phyloP scores from a whole-genome alignment of 2,329 filamentous ascomycete genomes.

The Penicillium rolfsii region DNA sequence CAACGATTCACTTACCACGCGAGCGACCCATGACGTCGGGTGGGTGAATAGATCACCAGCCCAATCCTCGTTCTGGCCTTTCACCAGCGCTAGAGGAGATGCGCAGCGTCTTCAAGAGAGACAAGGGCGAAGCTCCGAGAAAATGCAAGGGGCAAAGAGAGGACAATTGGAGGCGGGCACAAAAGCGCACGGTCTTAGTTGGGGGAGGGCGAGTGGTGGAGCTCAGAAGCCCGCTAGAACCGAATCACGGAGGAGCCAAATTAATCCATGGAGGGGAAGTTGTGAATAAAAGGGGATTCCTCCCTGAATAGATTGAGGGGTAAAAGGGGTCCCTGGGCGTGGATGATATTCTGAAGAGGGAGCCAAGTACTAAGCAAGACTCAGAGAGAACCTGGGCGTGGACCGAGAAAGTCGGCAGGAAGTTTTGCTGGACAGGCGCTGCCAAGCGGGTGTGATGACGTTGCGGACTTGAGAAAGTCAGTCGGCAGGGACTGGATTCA shows the following conservation, averaged over 20 bases:
- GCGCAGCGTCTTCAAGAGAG: conserved; percentile 13
- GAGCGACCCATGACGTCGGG: conserved; percentile 41
- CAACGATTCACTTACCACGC: conserved; percentile 40
- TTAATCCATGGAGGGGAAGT: conserved; percentile 22
- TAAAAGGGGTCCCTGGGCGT: neutral
- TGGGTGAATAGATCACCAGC: conserved; percentile 13
- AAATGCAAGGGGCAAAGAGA: neutral
- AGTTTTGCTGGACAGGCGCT: conserved; percentile 11
- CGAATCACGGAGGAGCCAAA: conserved; percentile 11
- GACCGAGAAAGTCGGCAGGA: conserved; percentile 5
- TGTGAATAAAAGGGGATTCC: conserved; percentile 8
- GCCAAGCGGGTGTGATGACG: conserved; percentile 24
- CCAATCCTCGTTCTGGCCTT: conserved; percentile 8
- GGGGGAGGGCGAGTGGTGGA: conserved; percentile 8
- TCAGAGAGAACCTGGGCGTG: neutral
- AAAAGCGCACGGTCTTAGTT: conserved; percentile 16
- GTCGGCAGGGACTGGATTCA: conserved; percentile 8
- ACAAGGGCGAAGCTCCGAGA: conserved; percentile 10
- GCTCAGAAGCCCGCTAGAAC: conserved; percentile 11
- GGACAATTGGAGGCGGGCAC: conserved; percentile 12
- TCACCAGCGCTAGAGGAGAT: conserved; percentile 7
- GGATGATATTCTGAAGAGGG: neutral
- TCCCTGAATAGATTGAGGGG: neutral
- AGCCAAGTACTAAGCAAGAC: neutral
- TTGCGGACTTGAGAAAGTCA: conserved; percentile 12